phyloP scores from a whole-genome alignment of 306 rosid genomes.

The Inga oerstediana region DNA sequence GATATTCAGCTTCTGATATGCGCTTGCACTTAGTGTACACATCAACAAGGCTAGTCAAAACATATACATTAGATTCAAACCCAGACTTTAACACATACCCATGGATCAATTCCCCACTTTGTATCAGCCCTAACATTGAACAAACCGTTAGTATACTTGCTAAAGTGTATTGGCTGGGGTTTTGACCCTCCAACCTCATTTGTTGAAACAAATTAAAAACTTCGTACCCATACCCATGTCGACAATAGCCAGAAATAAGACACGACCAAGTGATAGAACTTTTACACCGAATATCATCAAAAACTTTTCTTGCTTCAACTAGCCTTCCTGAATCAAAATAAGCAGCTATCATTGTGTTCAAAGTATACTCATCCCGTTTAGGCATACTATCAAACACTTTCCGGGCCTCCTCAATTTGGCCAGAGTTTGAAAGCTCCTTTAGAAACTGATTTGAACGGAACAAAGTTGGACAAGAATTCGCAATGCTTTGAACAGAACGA shows the following conservation, averaged over 20 bases:
- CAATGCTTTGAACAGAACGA: constrained; percentile 30
- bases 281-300: constrained; percentile 49
- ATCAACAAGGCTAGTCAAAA: constrained; percentile 82
- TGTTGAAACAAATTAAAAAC: constrained; percentile 63
- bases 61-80: constrained; percentile 57
- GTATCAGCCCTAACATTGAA: constrained; percentile 60
- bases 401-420: constrained; percentile 68
- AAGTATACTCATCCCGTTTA: constrained; percentile 63
- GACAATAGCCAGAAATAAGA: constrained; percentile 75
- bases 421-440: constrained; percentile 51
- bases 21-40: constrained; percentile 84
- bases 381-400: constrained; percentile 74
- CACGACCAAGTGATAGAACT: constrained; percentile 81
- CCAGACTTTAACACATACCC: constrained; percentile 59
- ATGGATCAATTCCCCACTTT: constrained; percentile 71
- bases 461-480: constrained; percentile 37
- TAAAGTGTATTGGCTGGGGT: constrained; percentile 70
- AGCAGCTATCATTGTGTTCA: constrained; percentile 81
- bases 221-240: constrained; percentile 54
- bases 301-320: constrained; percentile 65
- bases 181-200: constrained; percentile 72
- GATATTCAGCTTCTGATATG: constrained; percentile 64
- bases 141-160: constrained; percentile 77
- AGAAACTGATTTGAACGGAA: constrained; percentile 52
- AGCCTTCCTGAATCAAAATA: constrained; percentile 67